Evolutionary conservation across 176 grass and related monocot genomes (phyloP), one percentile per base, ranked within the genome.

Genomic region (Musa itinerans): DNA sequence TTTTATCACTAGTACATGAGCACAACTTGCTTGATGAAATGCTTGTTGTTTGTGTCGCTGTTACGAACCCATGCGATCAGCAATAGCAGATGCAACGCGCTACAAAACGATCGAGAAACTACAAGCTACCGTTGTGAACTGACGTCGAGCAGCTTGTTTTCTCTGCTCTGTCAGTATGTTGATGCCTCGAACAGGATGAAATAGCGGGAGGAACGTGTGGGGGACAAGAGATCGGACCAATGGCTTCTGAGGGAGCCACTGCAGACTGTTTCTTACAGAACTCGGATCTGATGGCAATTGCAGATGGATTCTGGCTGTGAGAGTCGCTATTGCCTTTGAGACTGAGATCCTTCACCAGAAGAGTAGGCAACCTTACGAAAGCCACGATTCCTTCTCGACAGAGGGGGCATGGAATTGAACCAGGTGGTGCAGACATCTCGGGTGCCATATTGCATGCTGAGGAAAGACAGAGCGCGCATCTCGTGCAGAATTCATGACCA

Each of bases 321-420:
- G 57, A 62, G 15, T 62, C 10, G 57, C 34, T 43, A 43, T 6
- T 62, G 57, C 20, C 57, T 62, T 15, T n/a, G 1, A 14, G 50
- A 17, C 83, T 74, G 1, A 54, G 50, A 16, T 83, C 77, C 0
- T 78, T 83, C 16, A 62, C 21, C 27, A 54, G 53, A 15, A 78
- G 26, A 48, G 77, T 50, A 0, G 87, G 66, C 16, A 74, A 78
- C 48, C 78, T 90, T 54, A 68, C 80, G 84, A 99, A 99, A 21
- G 90, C 78, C 71, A 82, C 54, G 54, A 99, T 87, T 56, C 84
- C 86, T 34, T 80, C 86, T 21, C 95, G 86, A 79, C 95, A 99
- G 65, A 99, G 84, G 56, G 95, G 95, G 75, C 95, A 99, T n/a
- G 95, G 90, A 72, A 99, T 86, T 52, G 65, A 74, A 69, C 90